Percentiles rank a stretch among this genome's conserved stretches.
phyloP scores from a whole-genome alignment of 1,139 yeast species.

The Schwanniomyces etchellsii region DNA sequence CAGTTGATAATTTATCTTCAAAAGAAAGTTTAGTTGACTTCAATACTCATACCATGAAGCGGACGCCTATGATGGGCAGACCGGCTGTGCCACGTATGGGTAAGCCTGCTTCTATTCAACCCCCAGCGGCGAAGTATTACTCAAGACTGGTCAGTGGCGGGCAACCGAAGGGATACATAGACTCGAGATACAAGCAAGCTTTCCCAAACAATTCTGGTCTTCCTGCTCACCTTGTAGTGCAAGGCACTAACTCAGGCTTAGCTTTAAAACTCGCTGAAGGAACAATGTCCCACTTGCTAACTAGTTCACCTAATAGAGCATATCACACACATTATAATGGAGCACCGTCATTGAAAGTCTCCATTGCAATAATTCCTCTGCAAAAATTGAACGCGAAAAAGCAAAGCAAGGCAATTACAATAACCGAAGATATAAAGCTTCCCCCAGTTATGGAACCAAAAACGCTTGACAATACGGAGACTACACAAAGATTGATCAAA shows the following conservation, averaged over 20 bases:
- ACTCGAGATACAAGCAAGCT: slow-evolving; percentile 7
- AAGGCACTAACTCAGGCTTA: slow-evolving; percentile 7
- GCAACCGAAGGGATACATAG: slow-evolving; percentile 11
- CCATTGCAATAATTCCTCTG: slow-evolving; percentile 17
- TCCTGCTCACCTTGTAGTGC: slow-evolving; percentile 18
- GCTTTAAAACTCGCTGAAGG: slow-evolving; percentile 17
- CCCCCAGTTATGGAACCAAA: slow-evolving; percentile 31
- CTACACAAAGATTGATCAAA: slow-evolving; percentile 46
- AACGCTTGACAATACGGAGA: slow-evolving; percentile 25
- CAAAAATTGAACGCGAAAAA: slow-evolving; percentile 9
- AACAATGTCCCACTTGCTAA: slow-evolving; percentile 4
- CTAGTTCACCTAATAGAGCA: slow-evolving; percentile 9
- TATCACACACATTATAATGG: slow-evolving; percentile 23
- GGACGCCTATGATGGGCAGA: slow-evolving; percentile 34
- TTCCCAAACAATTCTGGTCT: slow-evolving; percentile 15
- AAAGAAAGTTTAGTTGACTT: not conserved
- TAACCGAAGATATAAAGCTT: slow-evolving; percentile 15
- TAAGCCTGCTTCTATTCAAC: slow-evolving; percentile 44
- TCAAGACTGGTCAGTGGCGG: slow-evolving; percentile 13
- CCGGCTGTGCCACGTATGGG: slow-evolving; percentile 38
- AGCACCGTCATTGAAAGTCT: slow-evolving; percentile 35
- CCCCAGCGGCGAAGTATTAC: slow-evolving; percentile 36
- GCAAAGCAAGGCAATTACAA: slow-evolving; percentile 22
- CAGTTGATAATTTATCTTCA: not conserved
- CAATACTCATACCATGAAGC: slow-evolving; percentile 1